phyloP scores from a whole-genome alignment of 75 land plant genomes.

The Chamaecyparis obtusa region DNA sequence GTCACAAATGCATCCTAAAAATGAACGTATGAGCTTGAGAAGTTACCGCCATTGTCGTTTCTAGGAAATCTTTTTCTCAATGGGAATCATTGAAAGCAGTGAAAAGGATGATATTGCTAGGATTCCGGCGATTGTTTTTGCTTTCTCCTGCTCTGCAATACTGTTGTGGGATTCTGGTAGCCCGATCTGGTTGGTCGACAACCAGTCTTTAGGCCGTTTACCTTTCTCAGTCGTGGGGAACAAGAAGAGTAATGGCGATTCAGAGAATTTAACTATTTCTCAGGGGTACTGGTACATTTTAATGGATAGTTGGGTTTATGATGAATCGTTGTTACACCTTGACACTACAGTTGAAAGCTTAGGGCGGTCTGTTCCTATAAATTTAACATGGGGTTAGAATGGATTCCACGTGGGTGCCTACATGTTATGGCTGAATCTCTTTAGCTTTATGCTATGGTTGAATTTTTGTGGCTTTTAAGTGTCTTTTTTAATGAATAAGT shows the following conservation, averaged over 20 bases:
- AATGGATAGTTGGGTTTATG: constrained; percentile 55
- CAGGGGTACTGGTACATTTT: constrained; percentile 33
- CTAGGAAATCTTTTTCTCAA: not conserved
- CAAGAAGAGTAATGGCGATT: not conserved
- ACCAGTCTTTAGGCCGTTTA: not conserved
- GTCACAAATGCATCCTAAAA: too few relatives aligned
- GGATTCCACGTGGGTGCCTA: too few relatives aligned
- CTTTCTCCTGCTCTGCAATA: not conserved
- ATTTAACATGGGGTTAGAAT: too few relatives aligned
- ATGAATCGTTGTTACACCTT: too few relatives aligned
- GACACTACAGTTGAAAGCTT: too few relatives aligned
- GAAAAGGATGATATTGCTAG: not conserved
- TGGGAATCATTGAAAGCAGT: not conserved
- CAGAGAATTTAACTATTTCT: not conserved
- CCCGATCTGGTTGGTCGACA: not conserved
- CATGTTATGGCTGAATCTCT: too few relatives aligned
- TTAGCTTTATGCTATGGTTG: too few relatives aligned
- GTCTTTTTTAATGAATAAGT: too few relatives aligned
- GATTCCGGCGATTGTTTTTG: not conserved
- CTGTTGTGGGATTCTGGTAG: constrained; percentile 1
- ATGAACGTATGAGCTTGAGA: too few relatives aligned
- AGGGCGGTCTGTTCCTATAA: too few relatives aligned
- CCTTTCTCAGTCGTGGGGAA: not conserved
- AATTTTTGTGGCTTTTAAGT: too few relatives aligned
- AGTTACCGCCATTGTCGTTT: too few relatives aligned